A percentile compares a stretch with the other conserved stretches of the same genome.
phyloP scores from a whole-genome alignment of 805 yeast genomes.

The Sugiyamaella valdiviana region DNA sequence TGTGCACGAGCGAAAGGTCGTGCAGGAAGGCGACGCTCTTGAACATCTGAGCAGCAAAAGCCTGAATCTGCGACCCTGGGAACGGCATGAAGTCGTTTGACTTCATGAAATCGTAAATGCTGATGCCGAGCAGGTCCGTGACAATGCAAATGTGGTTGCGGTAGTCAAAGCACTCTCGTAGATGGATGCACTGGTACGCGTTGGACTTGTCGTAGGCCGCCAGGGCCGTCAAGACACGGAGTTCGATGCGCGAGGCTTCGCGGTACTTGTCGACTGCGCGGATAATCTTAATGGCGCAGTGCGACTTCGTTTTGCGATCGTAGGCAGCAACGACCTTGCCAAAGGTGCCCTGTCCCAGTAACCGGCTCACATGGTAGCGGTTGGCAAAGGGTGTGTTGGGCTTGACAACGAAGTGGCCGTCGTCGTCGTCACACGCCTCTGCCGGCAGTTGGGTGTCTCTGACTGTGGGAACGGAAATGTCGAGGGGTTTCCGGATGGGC shows the following conservation, averaged over 20 bases:
- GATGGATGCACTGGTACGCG: conserved; percentile 71
- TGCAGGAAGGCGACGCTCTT: conserved; percentile 84
- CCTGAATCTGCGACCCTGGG: conserved; percentile 90
- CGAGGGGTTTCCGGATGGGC: conserved; percentile 27
- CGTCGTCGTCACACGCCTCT: conserved; percentile 29
- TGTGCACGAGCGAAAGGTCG: conserved; percentile 83
- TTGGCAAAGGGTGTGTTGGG: conserved; percentile 44
- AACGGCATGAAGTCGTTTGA: conserved; percentile 79
- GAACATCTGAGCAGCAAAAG: conserved; percentile 77
- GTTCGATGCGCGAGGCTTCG: conserved; percentile 90
- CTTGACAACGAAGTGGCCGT: conserved; percentile 29
- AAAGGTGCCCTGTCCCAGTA: conserved; percentile 89
- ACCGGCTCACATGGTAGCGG: conserved; percentile 57
- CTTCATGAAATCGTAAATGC: conserved; percentile 86
- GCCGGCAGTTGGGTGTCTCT: conserved; percentile 14
- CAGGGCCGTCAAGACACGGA: conserved; percentile 70
- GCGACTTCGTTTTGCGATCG: conserved; percentile 52
- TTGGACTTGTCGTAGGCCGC: conserved; percentile 64
- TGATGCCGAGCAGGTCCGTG: conserved; percentile 77
- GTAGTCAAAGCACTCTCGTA: conserved; percentile 85
- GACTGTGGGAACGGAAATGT: conserved; percentile 25
- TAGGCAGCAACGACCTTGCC: conserved; percentile 84
- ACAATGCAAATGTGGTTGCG: conserved; percentile 92
- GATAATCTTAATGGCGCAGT: conserved; percentile 88
- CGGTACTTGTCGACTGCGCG: conserved; percentile 89